Conservation (phyloP, 805 yeast species). For the Candida ovalis region DNA sequence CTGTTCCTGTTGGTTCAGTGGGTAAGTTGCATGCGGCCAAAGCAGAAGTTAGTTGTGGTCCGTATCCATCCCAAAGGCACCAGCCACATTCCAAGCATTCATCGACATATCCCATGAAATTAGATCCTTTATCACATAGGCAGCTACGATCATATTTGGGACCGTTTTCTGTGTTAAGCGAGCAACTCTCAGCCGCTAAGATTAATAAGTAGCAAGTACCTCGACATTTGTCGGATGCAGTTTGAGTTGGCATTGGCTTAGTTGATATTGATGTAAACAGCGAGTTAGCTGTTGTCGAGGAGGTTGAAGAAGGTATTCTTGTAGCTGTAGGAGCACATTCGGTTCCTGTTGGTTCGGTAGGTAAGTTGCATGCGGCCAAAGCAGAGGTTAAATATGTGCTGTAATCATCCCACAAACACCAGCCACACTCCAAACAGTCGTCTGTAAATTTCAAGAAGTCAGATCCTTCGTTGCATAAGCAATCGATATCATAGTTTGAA, state of each 20-base stretch:
- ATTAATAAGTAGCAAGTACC: no score
- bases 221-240: no score
- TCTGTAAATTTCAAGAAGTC: conserved; percentile 23
- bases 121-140: conserved; percentile 20
- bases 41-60: neutral
- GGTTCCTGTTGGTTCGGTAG: neutral
- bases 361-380: neutral
- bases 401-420: conserved; percentile 32
- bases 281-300: no score
- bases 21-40: neutral
- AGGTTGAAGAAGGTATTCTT: neutral
- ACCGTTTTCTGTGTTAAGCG: no score
- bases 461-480: conserved; percentile 29
- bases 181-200: no score
- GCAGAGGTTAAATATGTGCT: neutral
- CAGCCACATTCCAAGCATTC: conserved; percentile 36
- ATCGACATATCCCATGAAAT: conserved; percentile 23
- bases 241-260: no score
- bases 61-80: conserved; percentile 30
- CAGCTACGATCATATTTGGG: no score
- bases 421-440: conserved; percentile 35
- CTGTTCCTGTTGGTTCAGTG: neutral
- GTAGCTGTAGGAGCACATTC: neutral
- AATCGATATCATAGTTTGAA: conserved; percentile 29
- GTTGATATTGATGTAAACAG: no score